Conservation (phyloP, 371 early-diverging fungal genomes). For the Amoeboaphelidium occidentale region DNA sequence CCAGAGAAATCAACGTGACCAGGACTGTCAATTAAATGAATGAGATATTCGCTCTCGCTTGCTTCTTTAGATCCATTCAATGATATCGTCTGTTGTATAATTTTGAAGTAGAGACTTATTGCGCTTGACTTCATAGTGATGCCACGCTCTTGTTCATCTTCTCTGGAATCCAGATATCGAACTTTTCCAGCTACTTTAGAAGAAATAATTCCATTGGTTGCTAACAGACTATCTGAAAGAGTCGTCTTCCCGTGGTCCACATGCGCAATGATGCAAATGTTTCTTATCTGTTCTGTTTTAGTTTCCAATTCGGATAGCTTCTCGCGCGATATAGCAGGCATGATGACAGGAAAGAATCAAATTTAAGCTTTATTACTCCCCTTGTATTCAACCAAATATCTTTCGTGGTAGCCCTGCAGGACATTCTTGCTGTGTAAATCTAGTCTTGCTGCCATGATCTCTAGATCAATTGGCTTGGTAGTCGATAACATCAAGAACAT, state of each 20-base stretch:
- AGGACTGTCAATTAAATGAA: conserved; percentile 98
- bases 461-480: too few species aligned
- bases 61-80: not conserved
- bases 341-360: too few species aligned
- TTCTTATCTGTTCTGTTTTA: conserved; percentile 4
- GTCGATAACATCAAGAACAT: too few species aligned
- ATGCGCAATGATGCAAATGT: conserved; percentile 1
- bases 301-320: not conserved
- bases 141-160: conserved; percentile 97
- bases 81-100: conserved; percentile 13
- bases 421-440: too few species aligned
- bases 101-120: conserved; percentile 68
- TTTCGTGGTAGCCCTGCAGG: too few species aligned
- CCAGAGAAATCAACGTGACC: conserved; percentile 99
- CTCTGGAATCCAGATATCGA: conserved; percentile 92
- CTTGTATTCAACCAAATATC: too few species aligned
- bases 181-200: conserved; percentile 88
- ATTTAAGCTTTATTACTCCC: too few species aligned
- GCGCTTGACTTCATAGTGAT: conserved; percentile 98
- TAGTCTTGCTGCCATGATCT: too few species aligned
- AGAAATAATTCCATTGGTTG: conserved; percentile 93
- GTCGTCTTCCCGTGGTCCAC: conserved; percentile 77
- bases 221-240: conserved; percentile 85
- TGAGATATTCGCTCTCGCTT: conserved; percentile 36
- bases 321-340: too few species aligned